Conservation (phyloP, 1,284 basidiomycete genomes). For the Fomitiporia mediterranea region DNA sequence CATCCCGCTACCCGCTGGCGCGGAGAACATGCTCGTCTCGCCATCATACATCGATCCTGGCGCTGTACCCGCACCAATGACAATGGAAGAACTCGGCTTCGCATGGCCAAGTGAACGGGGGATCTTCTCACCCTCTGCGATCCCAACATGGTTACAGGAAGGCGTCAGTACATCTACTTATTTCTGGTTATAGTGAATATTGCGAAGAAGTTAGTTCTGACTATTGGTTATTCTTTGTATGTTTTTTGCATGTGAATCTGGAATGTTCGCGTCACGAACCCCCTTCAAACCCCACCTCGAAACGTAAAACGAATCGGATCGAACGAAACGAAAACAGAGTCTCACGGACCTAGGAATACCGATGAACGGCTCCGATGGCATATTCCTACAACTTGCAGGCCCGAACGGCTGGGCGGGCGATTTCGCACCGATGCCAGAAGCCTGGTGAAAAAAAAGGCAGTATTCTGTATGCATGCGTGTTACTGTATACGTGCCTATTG, state of each 20-base stretch:
- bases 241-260: background rate
- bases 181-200: background rate
- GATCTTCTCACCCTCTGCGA: slow-evolving; percentile 71
- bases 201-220: background rate
- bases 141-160: slow-evolving; percentile 80
- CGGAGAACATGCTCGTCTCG: slow-evolving; percentile 52
- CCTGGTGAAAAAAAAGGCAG: slow-evolving; percentile 49
- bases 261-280: background rate
- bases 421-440: slow-evolving; percentile 72
- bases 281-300: background rate
- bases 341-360: slow-evolving; percentile 83
- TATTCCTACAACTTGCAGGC: slow-evolving; percentile 74
- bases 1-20: slow-evolving; percentile 44
- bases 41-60: slow-evolving; percentile 51
- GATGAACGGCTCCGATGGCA: slow-evolving; percentile 83
- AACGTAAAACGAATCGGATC: background rate
- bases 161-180: slow-evolving; percentile 42
- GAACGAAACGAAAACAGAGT: slow-evolving; percentile 44
- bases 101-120: slow-evolving; percentile 70
- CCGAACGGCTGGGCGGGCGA: slow-evolving; percentile 71
- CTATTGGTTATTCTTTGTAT: background rate
- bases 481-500: too few species aligned
- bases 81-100: slow-evolving; percentile 79
- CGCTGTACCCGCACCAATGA: slow-evolving; percentile 59
- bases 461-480: background rate